A percentile compares a stretch with the other conserved stretches of the same genome.
phyloP scores from a whole-genome alignment of 2,329 filamentous ascomycete species.

The Trichoderma semiorbis region DNA sequence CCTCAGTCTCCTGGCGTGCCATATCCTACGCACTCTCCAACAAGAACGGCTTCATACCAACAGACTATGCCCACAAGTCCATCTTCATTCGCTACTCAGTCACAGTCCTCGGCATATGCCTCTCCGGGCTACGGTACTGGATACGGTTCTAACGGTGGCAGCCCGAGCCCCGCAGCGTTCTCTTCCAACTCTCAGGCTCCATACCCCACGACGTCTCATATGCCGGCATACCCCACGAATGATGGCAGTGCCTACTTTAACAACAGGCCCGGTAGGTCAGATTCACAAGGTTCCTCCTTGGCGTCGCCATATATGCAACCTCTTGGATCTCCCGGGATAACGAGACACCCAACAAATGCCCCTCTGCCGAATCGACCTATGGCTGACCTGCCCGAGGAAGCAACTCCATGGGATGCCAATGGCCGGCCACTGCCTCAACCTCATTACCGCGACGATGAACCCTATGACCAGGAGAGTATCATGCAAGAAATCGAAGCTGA shows the following conservation, averaged over 20 bases:
- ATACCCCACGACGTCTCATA: conserved; percentile 51
- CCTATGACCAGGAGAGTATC: conserved; percentile 48
- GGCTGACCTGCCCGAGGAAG: conserved; percentile 43
- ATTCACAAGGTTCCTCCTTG: conserved; percentile 47
- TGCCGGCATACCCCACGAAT: conserved; percentile 47
- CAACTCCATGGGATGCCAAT: conserved; percentile 40
- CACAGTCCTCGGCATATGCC: conserved; percentile 35
- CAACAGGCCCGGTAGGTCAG: conserved; percentile 44
- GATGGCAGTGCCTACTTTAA: conserved; percentile 46
- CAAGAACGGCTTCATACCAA: conserved; percentile 38
- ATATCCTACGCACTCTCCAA: conserved; percentile 31
- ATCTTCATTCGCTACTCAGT: conserved; percentile 27
- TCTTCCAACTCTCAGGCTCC: conserved; percentile 42
- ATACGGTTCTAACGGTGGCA: conserved; percentile 40
- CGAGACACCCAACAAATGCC: conserved; percentile 58
- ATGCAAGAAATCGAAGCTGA: conserved; percentile 58
- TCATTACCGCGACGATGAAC: conserved; percentile 34
- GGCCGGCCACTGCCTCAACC: conserved; percentile 24
- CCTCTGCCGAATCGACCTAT: conserved; percentile 54
- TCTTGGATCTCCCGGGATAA: conserved; percentile 45
- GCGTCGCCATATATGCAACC: conserved; percentile 42
- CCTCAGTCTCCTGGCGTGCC: conserved; percentile 38
- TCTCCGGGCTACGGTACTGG: conserved; percentile 31
- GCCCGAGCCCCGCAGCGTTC: conserved; percentile 35
- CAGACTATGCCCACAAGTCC: conserved; percentile 37